These are phyloP conservation scores for Septoria petroselini DNA, from an alignment of 2,329 filamentous ascomycete genomes.

Conservation along the genomic window DNA sequence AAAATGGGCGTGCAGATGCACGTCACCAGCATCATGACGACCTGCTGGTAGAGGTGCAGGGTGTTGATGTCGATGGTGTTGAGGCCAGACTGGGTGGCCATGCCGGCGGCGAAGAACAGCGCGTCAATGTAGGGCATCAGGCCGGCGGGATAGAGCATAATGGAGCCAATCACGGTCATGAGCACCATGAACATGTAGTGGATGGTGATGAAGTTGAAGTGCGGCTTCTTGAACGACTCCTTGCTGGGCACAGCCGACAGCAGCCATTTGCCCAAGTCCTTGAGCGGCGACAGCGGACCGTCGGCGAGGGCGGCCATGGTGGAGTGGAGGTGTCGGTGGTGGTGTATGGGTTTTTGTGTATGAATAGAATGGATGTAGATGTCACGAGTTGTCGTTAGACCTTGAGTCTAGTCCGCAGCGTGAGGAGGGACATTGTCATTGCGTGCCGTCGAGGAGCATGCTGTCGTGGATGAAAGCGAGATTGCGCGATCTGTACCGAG, in stretches of 20 bases:
- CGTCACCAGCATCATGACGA: conserved; percentile 67
- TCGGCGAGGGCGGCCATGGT: conserved; percentile 5
- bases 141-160: conserved; percentile 64
- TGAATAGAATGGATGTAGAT: neutral
- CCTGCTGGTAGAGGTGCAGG: conserved; percentile 50
- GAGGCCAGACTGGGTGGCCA: conserved; percentile 86
- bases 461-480: neutral
- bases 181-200: conserved; percentile 83
- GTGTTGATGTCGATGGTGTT: conserved; percentile 65
- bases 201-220: conserved; percentile 76
- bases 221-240: conserved; percentile 47
- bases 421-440: too few species aligned
- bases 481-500: too few species aligned
- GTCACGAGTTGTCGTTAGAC: conserved; percentile 1
- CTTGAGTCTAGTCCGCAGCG: conserved; percentile 1
- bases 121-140: conserved; percentile 76
- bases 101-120: conserved; percentile 80
- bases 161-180: conserved; percentile 68
- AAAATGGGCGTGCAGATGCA: conserved; percentile 79
- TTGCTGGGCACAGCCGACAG: conserved; percentile 19
- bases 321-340: too few species aligned
- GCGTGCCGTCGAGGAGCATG: too few species aligned
- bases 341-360: neutral
- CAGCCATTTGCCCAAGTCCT: conserved; percentile 24
- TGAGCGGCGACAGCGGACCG: conserved; percentile 20